Conservation (phyloP, 2,329 filamentous ascomycete species). For the Arthroderma sp. region DNA sequence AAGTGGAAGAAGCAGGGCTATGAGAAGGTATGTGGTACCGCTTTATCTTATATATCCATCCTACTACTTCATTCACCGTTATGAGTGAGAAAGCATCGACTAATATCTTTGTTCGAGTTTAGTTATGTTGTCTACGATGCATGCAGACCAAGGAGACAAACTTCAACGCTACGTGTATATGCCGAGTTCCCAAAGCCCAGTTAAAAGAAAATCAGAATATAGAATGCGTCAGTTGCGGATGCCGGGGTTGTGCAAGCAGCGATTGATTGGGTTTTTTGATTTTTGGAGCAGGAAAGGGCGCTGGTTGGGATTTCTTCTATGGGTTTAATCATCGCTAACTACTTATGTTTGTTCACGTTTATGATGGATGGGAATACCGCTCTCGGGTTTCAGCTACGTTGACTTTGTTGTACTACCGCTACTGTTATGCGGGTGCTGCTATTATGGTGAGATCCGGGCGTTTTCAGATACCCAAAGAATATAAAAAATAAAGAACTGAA, state of each 20-base stretch:
- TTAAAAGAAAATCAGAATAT: constrained; percentile 83
- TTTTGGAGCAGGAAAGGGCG: not conserved
- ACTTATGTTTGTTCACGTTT: too few species aligned
- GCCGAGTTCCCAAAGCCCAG: constrained; percentile 78
- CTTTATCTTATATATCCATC: not conserved
- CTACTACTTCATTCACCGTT: not conserved
- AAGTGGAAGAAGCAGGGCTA: constrained; percentile 99
- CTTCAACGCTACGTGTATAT: constrained; percentile 95
- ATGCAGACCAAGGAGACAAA: constrained; percentile 99
- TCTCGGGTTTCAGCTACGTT: too few species aligned
- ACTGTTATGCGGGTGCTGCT: too few species aligned
- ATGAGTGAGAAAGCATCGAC: not conserved
- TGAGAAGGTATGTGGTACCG: constrained; percentile 56
- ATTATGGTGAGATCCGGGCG: too few species aligned
- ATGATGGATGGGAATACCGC: too few species aligned
- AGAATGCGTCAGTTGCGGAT: constrained; percentile 91
- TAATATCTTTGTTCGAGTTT: constrained; percentile 1
- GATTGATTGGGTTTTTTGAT: constrained; percentile 41
- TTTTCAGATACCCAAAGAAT: too few species aligned
- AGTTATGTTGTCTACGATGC: constrained; percentile 89
- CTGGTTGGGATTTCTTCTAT: not conserved
- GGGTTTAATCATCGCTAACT: too few species aligned
- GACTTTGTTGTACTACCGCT: too few species aligned
- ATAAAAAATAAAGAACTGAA: too few species aligned
- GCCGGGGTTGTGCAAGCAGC: constrained; percentile 74